phyloP scores from a whole-genome alignment of 2,329 filamentous ascomycete species.

The Harringtonia aguacate region DNA sequence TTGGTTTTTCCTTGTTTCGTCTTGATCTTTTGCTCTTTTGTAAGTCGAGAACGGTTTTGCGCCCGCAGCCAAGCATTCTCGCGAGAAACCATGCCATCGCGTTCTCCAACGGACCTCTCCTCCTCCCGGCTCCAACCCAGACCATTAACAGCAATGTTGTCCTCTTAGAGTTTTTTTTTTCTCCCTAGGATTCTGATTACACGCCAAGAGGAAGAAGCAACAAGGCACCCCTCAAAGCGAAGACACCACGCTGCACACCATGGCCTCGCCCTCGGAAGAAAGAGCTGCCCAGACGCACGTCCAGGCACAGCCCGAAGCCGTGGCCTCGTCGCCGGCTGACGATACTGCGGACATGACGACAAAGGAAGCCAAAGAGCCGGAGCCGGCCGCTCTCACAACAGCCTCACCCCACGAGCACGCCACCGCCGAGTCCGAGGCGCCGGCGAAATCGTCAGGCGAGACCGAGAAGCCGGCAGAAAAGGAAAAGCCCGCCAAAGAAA shows the following conservation, averaged over 20 bases:
- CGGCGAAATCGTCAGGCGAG: background rate
- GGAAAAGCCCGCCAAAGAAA: background rate
- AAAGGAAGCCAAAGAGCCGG: background rate
- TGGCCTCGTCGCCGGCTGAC: background rate
- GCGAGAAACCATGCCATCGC: background rate
- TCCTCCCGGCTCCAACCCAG: background rate
- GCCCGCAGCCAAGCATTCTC: background rate
- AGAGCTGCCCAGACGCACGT: background rate
- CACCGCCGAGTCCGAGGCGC: background rate
- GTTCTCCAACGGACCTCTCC: background rate
- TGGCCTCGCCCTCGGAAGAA: constrained; percentile 2
- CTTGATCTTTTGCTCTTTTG: background rate
- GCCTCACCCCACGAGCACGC: background rate
- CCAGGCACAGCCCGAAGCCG: no score
- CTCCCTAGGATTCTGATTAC: background rate
- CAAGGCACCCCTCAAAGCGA: no score
- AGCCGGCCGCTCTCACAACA: no score
- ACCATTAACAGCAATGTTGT: constrained; percentile 2
- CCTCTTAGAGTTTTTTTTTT: background rate
- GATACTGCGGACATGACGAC: background rate
- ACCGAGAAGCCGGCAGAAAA: background rate
- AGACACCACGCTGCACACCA: background rate
- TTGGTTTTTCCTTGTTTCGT: background rate
- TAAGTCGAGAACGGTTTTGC: background rate
- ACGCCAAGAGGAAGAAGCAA: background rate